Conservation (phyloP, 768 basidiomycete genomes). For the Naganishia antarctica region DNA sequence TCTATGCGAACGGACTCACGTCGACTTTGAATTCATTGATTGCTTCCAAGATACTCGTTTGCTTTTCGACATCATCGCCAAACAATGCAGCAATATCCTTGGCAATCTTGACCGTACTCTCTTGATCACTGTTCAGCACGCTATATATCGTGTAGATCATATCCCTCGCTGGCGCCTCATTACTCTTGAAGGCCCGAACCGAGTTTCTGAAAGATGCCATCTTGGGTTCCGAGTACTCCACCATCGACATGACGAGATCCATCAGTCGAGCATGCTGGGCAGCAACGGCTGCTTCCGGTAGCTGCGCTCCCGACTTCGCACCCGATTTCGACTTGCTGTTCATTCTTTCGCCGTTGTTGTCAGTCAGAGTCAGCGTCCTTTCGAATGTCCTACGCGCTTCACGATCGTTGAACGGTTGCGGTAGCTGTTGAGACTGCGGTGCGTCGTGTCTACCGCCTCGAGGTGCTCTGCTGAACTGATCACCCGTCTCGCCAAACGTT, state of each 20-base stretch:
- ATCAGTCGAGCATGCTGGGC: conserved; percentile 62
- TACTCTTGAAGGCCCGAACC: conserved; percentile 68
- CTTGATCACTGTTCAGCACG: conserved; percentile 62
- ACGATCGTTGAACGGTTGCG: conserved; percentile 19
- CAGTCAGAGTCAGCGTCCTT: conserved; percentile 35
- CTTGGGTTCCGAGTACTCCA: conserved; percentile 48
- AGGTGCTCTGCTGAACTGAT: conserved; percentile 23
- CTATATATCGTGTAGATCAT: conserved; percentile 86
- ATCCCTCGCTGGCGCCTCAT: conserved; percentile 75
- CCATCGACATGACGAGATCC: conserved; percentile 55
- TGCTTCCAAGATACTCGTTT: conserved; percentile 63
- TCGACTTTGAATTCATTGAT: conserved; percentile 83
- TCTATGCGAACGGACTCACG: conserved; percentile 51
- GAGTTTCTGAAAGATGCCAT: conserved; percentile 59
- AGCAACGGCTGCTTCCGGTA: conserved; percentile 43
- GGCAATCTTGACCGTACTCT: conserved; percentile 59
- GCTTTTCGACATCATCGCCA: conserved; percentile 75
- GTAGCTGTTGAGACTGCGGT: conserved; percentile 22
- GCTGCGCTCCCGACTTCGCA: too few relatives aligned
- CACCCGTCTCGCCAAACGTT: conserved; percentile 6
- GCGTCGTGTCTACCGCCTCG: conserved; percentile 9
- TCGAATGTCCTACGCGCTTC: conserved; percentile 38
- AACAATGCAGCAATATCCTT: conserved; percentile 62
- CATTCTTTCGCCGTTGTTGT: neutral
- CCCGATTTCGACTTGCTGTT: conserved; percentile 34